Base-by-base conservation (phyloP, 306 rosid species). In the Luffa aegyptiaca region DNA sequence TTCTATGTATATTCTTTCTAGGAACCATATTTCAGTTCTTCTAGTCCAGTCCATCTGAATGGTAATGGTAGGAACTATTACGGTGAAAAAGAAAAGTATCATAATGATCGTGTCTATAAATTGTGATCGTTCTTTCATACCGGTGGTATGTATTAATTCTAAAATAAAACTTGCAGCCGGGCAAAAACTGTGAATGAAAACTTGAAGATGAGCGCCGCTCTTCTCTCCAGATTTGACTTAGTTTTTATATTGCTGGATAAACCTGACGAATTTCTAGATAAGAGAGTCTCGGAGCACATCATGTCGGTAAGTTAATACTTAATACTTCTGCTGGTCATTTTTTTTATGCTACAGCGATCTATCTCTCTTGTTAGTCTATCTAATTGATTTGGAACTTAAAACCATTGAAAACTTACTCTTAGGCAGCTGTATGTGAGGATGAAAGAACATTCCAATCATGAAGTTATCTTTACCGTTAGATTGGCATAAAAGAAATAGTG, bases 131-230 rank as follows among this genome's bases (percentile, higher is more conserved):
- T 63, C 77, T 71, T 80, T 71, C 48, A 81, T 64, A 16, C 79
- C 64, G 66, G 80, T 59, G 64, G 35, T 62, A 37, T 26, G 51
- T 84, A 55, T 6, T 84, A 72, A 84, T 75, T 73, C 39, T 68
- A 18, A 7, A 39, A 56, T 63, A 35, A 80, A 81, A 79, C 76
- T 88, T 80, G 89, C 98, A 95, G 97, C 86, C 97, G 93, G 41
- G 96, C 97, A 79, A 95, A 95, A 86, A 95, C 98, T 48, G 98
- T 95, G 80, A 92, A 95, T 80, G 98, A 95, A 83, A 95, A 95
- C 86, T 85, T 95, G 91, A 95, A 95, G 86, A 92, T 92, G 90
- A 85, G 96, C 77, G 90, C 97, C 9, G 90, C 98, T 79, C 92
- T 92, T 73, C 90, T 95, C 79, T 92, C 98, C 37, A 90, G 97